Conservation (phyloP, 2,329 filamentous ascomycete species). For the Phaeosphaeria sp. region DNA sequence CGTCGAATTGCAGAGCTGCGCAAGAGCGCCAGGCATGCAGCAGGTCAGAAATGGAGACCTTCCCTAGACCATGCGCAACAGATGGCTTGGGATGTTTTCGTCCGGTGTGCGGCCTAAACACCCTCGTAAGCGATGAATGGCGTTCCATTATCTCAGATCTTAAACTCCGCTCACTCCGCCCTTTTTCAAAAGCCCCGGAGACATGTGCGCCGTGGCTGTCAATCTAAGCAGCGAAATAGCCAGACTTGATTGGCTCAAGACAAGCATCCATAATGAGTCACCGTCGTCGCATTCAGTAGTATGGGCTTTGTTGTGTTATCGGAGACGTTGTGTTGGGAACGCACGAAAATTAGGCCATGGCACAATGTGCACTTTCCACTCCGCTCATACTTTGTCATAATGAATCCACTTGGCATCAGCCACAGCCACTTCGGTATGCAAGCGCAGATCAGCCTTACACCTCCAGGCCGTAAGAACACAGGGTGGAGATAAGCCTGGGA, state of each 20-base stretch:
- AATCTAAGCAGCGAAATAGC: not conserved
- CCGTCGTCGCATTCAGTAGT: not conserved
- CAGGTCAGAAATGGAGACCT: not conserved
- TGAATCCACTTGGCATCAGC: conserved; percentile 2
- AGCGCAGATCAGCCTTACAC: not conserved
- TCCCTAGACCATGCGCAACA: not conserved
- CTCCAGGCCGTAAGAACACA: not conserved
- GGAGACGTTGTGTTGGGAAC: not conserved
- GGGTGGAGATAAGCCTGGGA: not conserved
- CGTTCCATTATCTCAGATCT: not conserved
- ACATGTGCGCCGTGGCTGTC: not conserved
- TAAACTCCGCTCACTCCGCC: conserved; percentile 1
- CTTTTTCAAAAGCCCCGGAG: not conserved
- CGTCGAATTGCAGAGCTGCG: not conserved
- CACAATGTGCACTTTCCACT: not conserved
- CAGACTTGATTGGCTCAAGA: not conserved
- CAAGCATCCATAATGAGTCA: not conserved
- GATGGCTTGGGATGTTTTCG: not conserved
- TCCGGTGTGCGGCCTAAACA: not conserved
- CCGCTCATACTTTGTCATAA: conserved; percentile 1
- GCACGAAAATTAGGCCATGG: not conserved
- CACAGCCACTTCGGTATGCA: not conserved
- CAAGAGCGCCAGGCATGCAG: not conserved
- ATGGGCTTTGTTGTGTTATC: not conserved
- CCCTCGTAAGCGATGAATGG: not conserved